Conservation (phyloP, 345 rosid genomes). For the Citrus trifoliata region DNA sequence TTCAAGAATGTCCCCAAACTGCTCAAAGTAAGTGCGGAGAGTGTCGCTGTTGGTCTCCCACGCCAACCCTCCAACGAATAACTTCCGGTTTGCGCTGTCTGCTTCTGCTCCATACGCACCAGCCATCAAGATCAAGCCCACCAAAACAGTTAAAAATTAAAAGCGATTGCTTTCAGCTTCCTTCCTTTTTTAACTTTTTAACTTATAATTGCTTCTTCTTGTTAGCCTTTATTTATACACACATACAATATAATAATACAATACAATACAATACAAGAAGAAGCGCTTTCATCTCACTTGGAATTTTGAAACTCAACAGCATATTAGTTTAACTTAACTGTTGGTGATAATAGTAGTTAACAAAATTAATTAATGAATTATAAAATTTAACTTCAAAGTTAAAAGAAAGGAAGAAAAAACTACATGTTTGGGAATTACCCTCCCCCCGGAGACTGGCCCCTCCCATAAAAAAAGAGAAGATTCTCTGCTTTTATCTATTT, state of each 20-base stretch:
- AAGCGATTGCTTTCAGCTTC: not conserved
- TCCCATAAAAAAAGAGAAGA: not conserved
- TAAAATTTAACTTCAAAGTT: too few species aligned
- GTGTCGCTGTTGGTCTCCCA: constrained; percentile 42
- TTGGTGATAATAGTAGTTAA: too few species aligned
- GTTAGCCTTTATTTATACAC: too few species aligned
- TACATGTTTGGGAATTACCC: not conserved
- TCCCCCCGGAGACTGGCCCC: too few species aligned
- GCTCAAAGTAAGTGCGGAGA: constrained; percentile 32
- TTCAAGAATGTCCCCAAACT: constrained; percentile 41
- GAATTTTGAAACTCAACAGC: too few species aligned
- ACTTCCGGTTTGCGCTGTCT: constrained; percentile 32
- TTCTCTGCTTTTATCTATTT: not conserved
- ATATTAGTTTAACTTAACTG: too few species aligned
- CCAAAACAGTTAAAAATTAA: not conserved
- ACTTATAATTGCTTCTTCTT: too few species aligned
- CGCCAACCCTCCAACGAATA: constrained; percentile 42
- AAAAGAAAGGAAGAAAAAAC: not conserved
- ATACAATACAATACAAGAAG: too few species aligned
- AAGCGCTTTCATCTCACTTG: too few species aligned
- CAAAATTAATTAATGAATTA: too few species aligned
- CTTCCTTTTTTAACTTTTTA: too few species aligned
- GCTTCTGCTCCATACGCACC: not conserved
- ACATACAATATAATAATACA: too few species aligned
- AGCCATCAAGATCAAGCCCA: not conserved